phyloP scores from a whole-genome alignment of 169 alveolate genomes.

The Plasmodium fragile region DNA sequence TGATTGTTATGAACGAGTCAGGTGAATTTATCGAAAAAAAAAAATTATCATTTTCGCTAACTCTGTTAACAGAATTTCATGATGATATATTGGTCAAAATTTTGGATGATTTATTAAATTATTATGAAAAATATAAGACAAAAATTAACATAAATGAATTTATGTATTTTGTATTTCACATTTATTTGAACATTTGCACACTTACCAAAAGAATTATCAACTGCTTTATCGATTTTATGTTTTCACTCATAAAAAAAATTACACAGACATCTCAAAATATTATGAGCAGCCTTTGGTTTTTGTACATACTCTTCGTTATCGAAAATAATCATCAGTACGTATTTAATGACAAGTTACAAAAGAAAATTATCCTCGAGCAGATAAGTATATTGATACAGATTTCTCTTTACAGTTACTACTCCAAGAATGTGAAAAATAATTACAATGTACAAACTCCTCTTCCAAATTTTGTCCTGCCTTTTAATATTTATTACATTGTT shows the following conservation, averaged over 20 bases:
- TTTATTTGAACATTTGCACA: slow-evolving; percentile 61
- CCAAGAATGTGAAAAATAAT: slow-evolving; percentile 66
- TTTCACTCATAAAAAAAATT: slow-evolving; percentile 50
- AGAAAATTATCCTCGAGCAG: slow-evolving; percentile 65
- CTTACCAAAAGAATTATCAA: slow-evolving; percentile 38
- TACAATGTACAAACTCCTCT: slow-evolving; percentile 57
- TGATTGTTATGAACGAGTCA: slow-evolving; percentile 46
- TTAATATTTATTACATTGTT: slow-evolving; percentile 32
- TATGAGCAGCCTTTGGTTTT: slow-evolving; percentile 75
- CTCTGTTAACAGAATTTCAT: slow-evolving; percentile 44
- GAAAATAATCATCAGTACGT: slow-evolving; percentile 55
- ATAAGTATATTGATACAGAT: slow-evolving; percentile 46
- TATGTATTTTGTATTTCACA: slow-evolving; percentile 63
- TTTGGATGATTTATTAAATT: slow-evolving; percentile 66
- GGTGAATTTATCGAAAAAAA: slow-evolving; percentile 53
- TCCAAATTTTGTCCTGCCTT: slow-evolving; percentile 52
- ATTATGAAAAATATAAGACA: slow-evolving; percentile 61
- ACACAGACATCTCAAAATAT: slow-evolving; percentile 56
- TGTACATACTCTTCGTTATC: slow-evolving; percentile 48
- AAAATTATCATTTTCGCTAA: slow-evolving; percentile 31
- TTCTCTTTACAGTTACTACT: slow-evolving; percentile 55
- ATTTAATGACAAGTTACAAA: slow-evolving; percentile 63
- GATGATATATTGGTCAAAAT: slow-evolving; percentile 62
- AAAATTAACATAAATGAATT: slow-evolving; percentile 69
- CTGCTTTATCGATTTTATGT: slow-evolving; percentile 49